phyloP scores from a whole-genome alignment of 2,329 filamentous ascomycete species.

The Claviceps digitariae region DNA sequence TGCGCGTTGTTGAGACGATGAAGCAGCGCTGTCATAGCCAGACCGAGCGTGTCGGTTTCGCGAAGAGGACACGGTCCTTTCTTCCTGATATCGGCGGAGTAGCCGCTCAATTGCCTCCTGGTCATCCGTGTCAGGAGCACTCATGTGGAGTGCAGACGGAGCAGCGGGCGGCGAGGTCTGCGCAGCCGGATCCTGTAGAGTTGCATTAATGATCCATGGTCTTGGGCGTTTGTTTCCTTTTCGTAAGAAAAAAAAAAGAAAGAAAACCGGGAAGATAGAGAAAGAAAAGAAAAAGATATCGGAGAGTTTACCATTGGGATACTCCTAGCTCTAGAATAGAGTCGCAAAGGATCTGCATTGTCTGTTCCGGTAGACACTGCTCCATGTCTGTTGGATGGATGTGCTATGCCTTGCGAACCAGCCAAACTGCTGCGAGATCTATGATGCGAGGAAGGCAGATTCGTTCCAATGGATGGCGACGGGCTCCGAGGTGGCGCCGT shows the following conservation, averaged over 20 bases:
- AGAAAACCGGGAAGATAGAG: not conserved
- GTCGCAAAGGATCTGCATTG: conserved; percentile 22
- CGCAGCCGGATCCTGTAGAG: conserved; percentile 8
- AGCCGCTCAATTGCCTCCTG: conserved; percentile 18
- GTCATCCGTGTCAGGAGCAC: conserved; percentile 17
- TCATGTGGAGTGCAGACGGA: conserved; percentile 16
- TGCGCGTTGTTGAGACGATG: conserved; percentile 25
- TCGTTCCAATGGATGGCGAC: conserved; percentile 16
- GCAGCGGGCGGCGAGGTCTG: conserved; percentile 9
- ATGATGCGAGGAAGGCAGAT: conserved; percentile 25
- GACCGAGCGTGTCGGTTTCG: conserved; percentile 18
- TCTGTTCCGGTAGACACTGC: conserved; percentile 22
- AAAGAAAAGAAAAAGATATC: not conserved
- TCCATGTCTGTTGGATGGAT: conserved; percentile 20
- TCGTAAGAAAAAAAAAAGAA: no score
- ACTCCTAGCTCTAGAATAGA: conserved; percentile 26
- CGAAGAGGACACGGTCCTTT: conserved; percentile 5
- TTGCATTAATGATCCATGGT: not conserved
- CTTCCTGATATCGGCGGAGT: conserved; percentile 13
- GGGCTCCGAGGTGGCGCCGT: conserved; percentile 38
- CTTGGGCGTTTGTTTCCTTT: no score
- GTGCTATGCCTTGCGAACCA: conserved; percentile 17
- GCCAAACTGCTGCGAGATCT: conserved; percentile 32
- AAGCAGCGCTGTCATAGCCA: conserved; percentile 13
- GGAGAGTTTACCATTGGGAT: conserved; percentile 33